These are phyloP conservation scores for Cercophora sp. DNA, from an alignment of 495 filamentous ascomycete genomes.

Conservation along the genomic window DNA sequence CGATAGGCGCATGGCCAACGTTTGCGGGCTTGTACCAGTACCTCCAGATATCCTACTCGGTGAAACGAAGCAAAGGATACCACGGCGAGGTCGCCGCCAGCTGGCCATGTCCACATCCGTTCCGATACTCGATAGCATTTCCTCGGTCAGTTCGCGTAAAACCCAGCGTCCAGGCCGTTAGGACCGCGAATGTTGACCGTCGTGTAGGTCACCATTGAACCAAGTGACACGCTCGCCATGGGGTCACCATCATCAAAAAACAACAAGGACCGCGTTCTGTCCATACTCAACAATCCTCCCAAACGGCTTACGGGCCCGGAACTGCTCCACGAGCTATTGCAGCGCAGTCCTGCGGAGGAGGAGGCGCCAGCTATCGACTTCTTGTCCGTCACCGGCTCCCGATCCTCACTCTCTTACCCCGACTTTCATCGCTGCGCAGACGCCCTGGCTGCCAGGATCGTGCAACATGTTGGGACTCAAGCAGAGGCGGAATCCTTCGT, in stretches of 20 bases:
- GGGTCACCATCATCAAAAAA: background rate
- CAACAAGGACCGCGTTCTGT: conserved; percentile 29
- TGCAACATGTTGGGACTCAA: conserved; percentile 17
- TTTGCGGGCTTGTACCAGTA: too few relatives aligned
- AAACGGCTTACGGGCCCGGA: conserved; percentile 50
- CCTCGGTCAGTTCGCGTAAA: too few relatives aligned
- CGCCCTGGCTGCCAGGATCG: conserved; percentile 48
- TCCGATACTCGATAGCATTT: too few relatives aligned
- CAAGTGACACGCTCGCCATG: conserved; percentile 1
- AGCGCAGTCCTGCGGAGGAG: background rate
- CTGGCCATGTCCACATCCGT: too few relatives aligned
- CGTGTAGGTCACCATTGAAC: too few relatives aligned
- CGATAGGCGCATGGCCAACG: too few relatives aligned
- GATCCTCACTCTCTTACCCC: conserved; percentile 50
- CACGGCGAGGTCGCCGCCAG: too few relatives aligned
- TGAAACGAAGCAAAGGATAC: too few relatives aligned
- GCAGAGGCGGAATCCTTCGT: conserved; percentile 33
- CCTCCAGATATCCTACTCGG: too few relatives aligned
- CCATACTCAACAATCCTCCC: conserved; percentile 58
- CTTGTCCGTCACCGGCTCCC: conserved; percentile 40
- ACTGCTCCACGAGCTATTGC: conserved; percentile 60
- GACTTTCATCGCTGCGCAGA: conserved; percentile 56
- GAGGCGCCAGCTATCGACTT: conserved; percentile 50
- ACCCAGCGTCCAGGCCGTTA: too few relatives aligned
- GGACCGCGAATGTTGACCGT: too few relatives aligned